phyloP scores from a whole-genome alignment of 2,329 filamentous ascomycete genomes.

The Pseudogymnoascus sp. region DNA sequence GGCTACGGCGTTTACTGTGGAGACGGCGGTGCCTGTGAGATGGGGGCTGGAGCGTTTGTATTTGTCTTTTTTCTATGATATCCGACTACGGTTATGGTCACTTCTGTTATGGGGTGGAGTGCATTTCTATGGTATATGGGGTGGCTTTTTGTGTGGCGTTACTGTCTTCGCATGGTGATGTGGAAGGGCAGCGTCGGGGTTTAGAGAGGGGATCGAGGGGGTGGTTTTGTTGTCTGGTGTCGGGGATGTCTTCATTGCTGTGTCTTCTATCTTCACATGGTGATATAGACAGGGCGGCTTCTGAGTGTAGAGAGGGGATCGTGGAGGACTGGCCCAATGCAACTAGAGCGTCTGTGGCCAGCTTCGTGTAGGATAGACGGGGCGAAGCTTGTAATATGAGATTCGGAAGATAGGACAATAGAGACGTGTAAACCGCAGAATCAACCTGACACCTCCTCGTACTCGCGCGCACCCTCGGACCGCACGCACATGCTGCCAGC shows the following conservation, averaged over 20 bases:
- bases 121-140: background rate
- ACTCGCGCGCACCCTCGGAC: background rate
- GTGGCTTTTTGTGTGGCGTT: background rate
- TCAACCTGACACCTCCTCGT: background rate
- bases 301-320: background rate
- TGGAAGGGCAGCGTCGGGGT: background rate
- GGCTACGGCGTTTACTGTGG: background rate
- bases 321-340: background rate
- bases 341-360: background rate
- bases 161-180: background rate
- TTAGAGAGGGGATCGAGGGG: background rate
- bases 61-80: background rate
- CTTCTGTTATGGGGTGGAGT: background rate
- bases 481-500: background rate
- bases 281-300: background rate
- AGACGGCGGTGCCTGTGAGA: background rate
- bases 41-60: background rate
- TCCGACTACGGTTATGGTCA: slow-evolving; percentile 5
- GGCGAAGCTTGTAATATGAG: background rate
- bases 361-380: background rate
- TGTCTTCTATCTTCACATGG: background rate
- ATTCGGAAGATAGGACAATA: slow-evolving; percentile 3
- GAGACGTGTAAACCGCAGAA: background rate
- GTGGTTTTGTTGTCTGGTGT: background rate
- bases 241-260: background rate